Evolutionary conservation across 306 rosid species (phyloP).

Genomic region (Trichosanthes cucumerina): DNA sequence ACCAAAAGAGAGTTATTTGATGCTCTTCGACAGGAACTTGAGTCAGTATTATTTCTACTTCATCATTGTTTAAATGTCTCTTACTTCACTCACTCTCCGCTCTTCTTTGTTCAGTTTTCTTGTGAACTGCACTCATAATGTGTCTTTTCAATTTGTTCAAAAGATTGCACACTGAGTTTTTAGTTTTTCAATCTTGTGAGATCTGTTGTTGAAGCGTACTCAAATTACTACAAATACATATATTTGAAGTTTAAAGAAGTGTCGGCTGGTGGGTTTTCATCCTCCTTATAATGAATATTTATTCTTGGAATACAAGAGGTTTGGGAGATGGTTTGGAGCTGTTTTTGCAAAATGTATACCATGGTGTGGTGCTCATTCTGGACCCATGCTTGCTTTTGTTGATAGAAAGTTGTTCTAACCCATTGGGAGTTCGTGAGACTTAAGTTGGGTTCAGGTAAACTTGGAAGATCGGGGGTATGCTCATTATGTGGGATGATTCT

Average conservation of each 20-base stretch:
- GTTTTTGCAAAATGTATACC: too few species aligned
- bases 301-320: too few species aligned
- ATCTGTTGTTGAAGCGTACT: not conserved
- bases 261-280: too few species aligned
- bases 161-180: not conserved
- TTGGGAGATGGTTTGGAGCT: too few species aligned
- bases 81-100: not conserved
- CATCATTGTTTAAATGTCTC: not conserved
- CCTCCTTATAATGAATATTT: too few species aligned
- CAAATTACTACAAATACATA: not conserved
- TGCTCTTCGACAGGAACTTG: conserved; percentile 78
- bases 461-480: too few species aligned
- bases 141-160: not conserved
- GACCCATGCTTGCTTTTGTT: too few species aligned
- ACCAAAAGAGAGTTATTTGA: conserved; percentile 90
- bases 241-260: not conserved
- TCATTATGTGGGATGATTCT: too few species aligned
- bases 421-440: too few species aligned
- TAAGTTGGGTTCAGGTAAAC: too few species aligned
- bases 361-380: too few species aligned
- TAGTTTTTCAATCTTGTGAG: not conserved
- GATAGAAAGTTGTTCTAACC: too few species aligned
- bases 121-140: not conserved
- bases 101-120: not conserved
- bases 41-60: conserved; percentile 34